Conservation (phyloP, 257 asterid genomes). For the Leonotis leonurus region DNA sequence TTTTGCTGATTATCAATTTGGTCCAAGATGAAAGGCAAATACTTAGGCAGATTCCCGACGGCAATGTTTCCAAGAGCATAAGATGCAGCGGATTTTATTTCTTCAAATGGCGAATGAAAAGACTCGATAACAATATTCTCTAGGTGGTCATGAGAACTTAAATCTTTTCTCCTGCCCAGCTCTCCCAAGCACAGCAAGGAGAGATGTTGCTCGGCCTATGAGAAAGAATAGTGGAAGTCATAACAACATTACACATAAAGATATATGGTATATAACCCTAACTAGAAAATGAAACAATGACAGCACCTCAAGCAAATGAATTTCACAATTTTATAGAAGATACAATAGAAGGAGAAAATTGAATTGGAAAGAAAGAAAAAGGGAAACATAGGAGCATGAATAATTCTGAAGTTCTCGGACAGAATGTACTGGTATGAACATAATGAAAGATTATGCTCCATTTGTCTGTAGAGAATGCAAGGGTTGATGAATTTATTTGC, state of each 20-base stretch:
- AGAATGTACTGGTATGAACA: background rate
- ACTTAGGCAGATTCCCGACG: too few species aligned
- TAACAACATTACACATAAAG: conserved; percentile 39
- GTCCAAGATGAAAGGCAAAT: conserved; percentile 83
- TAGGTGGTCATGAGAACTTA: too few species aligned
- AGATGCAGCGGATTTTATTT: too few species aligned
- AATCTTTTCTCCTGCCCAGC: too few species aligned
- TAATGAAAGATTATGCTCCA: background rate
- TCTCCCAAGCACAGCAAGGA: too few species aligned
- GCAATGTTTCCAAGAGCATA: too few species aligned
- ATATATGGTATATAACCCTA: background rate
- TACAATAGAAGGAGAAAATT: background rate
- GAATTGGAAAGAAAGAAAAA: too few species aligned
- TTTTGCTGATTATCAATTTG: conserved; percentile 97
- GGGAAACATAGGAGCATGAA: background rate
- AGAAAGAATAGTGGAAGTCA: too few species aligned
- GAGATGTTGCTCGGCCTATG: too few species aligned
- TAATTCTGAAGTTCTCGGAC: background rate
- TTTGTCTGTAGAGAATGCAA: background rate
- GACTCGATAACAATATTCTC: too few species aligned
- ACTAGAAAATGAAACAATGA: background rate
- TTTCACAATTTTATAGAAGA: background rate
- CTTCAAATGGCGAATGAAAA: too few species aligned
- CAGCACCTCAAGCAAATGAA: background rate
- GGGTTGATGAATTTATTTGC: background rate